Evolutionary conservation across 2,329 filamentous ascomycete species (phyloP), one percentile per base, ranked within the genome.

Genomic region (Neopestalotiopsis clavispora): DNA sequence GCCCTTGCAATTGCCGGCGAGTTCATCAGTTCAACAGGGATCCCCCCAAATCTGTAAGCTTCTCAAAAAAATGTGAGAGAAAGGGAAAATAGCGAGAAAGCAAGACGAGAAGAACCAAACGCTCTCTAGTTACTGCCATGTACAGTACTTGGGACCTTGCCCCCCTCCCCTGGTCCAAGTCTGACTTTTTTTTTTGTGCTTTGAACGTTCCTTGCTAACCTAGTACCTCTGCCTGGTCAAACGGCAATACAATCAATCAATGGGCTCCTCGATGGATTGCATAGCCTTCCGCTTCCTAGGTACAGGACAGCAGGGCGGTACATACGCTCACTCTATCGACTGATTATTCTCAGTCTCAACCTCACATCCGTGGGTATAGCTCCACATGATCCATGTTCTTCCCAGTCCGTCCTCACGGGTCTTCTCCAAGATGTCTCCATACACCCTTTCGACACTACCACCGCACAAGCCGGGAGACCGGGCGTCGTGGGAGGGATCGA

Each of bases 401-500:
- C 20, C n/a, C 30, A 60, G 52, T 67, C 65, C 65, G 60, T 30
- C 65, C 32, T 67, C 65, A 67, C 65, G 64, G 62, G 64, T 58
- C 62, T 28, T 49, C 38, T 52, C 49, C 65, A 20, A 58, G 56
- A 57, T 38, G 52, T 58, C 64, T 52, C 65, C 65, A 52, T 67
- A 40, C 65, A 67, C 65, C 56, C 56, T 58, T 34, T 30, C 45
- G 59, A 61, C 30, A 67, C 66, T 56, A 61, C 49, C 57, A 56
- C 66, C 66, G 66, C 66, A 63, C 59, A 62, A 38, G 40, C 66
- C 66, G 66, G 49, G 61, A 62, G 63, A 61, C 58, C 65, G 64
- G 64, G 68, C 56, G 64, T 63, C 60, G 62, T 67, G 57, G 60
- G 61, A 63, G 56, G 65, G 68, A 69, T 69, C 68, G 59, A 40